These are phyloP conservation scores for Plectosphaerella plurivora DNA, from an alignment of 2,329 filamentous ascomycete genomes.

Conservation along the genomic window DNA sequence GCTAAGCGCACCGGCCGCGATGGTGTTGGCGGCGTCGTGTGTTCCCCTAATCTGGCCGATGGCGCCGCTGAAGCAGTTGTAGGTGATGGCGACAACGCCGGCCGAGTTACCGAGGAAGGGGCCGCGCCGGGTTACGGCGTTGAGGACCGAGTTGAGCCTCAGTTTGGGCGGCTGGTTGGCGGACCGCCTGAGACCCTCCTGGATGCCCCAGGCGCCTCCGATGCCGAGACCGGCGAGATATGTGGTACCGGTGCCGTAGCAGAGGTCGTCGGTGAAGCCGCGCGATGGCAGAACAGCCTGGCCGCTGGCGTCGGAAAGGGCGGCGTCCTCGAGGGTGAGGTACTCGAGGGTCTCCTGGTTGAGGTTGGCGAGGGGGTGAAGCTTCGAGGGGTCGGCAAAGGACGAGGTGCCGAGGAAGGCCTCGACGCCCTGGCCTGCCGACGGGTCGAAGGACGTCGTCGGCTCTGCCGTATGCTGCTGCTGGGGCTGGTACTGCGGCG, in stretches of 20 bases:
- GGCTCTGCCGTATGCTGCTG: conserved; percentile 44
- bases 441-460: conserved; percentile 63
- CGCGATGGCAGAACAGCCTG: conserved; percentile 86
- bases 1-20: conserved; percentile 78
- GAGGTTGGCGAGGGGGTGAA: conserved; percentile 90
- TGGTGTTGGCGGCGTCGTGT: conserved; percentile 86
- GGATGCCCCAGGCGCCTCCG: conserved; percentile 88
- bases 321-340: conserved; percentile 86
- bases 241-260: conserved; percentile 93
- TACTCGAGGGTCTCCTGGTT: conserved; percentile 95
- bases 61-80: conserved; percentile 87
- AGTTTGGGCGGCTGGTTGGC: conserved; percentile 78
- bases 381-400: conserved; percentile 78
- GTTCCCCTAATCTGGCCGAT: conserved; percentile 76
- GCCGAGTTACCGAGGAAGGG: conserved; percentile 96
- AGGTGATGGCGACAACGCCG: conserved; percentile 91
- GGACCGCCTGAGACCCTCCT: conserved; percentile 82
- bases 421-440: conserved; percentile 73
- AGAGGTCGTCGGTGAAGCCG: conserved; percentile 96
- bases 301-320: conserved; percentile 80
- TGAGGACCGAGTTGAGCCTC: conserved; percentile 88
- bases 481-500: conserved; percentile 32
- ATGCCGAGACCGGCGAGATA: conserved; percentile 83
- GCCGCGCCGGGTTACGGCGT: conserved; percentile 86
- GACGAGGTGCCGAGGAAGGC: conserved; percentile 75